Evolutionary conservation across 2,329 filamentous ascomycete species (phyloP), one percentile per base, ranked within the genome.

Genomic region (Escovopsis sp.): DNA sequence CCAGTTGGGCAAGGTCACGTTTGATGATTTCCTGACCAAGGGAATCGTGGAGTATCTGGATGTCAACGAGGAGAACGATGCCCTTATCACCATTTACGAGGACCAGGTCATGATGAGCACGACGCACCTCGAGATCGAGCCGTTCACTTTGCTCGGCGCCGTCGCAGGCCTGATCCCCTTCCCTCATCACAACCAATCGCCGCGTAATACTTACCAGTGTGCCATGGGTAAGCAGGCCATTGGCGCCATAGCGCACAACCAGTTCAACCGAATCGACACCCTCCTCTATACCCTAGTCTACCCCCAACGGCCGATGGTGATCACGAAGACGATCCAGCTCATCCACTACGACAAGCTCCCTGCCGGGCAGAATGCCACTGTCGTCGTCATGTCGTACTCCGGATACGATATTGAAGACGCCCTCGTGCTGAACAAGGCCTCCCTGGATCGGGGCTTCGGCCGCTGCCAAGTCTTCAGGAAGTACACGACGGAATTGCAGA

Each of bases 151-250:
- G 34, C 71, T 98, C 12, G 90, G 90, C 18, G 90, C 90, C 32
- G 90, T 98, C 18, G 90, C 90, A 27, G 90, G 90, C 30, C 67
- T 98, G 27, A 98, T 98, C 54, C 90, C 90, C 4, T 98, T 96
- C 52, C 90, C 90, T 8, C 90, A 98, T 56, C 90, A 98, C 65
- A 98, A 98, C 58, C 90, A 98, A 57, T 98, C 92, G 13, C 90
- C 90, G 9, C 73, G 90, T 68, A 98, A 98, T 55, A 98, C 90
- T 1, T 98, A 98, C 52, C 88, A 96, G 67, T 94, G 88, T 62
- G 90, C 90, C 61, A 98, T 98, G 90, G 90, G 90, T 72, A 98
- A 98, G 63, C 90, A 98, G 80, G 90, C 90, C 27, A 96, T 98
- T 54, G 90, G 90, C 25, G 87, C 88, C 25, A 96, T 98, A 53